Percentiles rank a stretch among this genome's conserved stretches.
These are phyloP conservation scores for Eruca vesicaria DNA, from an alignment of 441 rosid genomes.

Conservation along the genomic window DNA sequence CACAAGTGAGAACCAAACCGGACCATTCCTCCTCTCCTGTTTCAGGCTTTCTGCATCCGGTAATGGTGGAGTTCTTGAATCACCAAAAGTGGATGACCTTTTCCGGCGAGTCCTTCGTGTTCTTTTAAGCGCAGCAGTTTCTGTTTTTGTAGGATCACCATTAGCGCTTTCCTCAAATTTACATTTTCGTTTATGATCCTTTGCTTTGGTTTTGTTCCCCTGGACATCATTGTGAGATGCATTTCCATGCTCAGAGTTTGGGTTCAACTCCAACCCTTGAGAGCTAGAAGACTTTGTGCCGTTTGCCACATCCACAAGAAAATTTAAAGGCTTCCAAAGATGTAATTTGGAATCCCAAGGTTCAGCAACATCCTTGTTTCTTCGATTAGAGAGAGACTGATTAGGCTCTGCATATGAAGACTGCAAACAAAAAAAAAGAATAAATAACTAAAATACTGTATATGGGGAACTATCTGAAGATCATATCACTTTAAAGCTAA, in stretches of 20 bases:
- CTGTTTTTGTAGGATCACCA: conserved; percentile 47
- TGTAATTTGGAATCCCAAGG: conserved; percentile 52
- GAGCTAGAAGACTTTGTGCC: conserved; percentile 53
- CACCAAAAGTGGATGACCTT: conserved; percentile 45
- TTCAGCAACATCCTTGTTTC: conserved; percentile 39
- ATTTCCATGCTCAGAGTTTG: conserved; percentile 43
- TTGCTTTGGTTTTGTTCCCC: conserved; percentile 38
- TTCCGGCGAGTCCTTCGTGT: conserved; percentile 53
- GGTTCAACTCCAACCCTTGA: conserved; percentile 53
- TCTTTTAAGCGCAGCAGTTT: conserved; percentile 47
- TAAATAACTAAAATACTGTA: conserved; percentile 2
- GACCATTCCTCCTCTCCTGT: conserved; percentile 50
- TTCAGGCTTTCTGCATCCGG: conserved; percentile 41
- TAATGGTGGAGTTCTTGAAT: conserved; percentile 44
- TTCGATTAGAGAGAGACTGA: conserved; percentile 36
- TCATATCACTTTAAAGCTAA: conserved; percentile 5
- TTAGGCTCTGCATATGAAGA: conserved; percentile 59
- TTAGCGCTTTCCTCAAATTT: conserved; percentile 41
- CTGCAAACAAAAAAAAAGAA: conserved; percentile 12
- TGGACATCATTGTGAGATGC: conserved; percentile 39
- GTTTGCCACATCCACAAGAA: conserved; percentile 71
- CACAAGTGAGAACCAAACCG: conserved; percentile 71
- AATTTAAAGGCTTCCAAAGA: conserved; percentile 64
- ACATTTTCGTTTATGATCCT: conserved; percentile 42
- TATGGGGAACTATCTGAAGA: neutral